phyloP scores from a whole-genome alignment of 345 rosid species.

The Toxicodendron radicans region DNA sequence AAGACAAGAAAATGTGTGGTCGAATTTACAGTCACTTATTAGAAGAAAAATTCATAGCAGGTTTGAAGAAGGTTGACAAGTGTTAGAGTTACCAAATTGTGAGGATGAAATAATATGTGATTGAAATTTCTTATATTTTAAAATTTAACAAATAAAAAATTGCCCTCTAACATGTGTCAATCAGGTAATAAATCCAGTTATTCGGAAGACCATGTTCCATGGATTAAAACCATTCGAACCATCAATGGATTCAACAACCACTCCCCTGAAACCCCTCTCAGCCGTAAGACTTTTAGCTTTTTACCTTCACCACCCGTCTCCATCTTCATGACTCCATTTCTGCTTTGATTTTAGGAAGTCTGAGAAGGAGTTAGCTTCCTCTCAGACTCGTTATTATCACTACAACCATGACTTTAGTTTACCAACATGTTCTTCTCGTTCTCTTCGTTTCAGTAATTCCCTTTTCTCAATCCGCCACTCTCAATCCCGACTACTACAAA shows the following conservation, averaged over 20 bases:
- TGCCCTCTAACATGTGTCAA: too few species aligned
- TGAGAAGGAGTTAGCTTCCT: neutral
- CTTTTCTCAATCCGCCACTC: conserved; percentile 15
- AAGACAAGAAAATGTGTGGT: too few species aligned
- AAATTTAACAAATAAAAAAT: too few species aligned
- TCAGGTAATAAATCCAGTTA: too few species aligned
- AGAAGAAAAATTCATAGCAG: too few species aligned
- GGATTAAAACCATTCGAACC: too few species aligned
- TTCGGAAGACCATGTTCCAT: too few species aligned
- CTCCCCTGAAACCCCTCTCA: conserved; percentile 22
- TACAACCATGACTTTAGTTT: conserved; percentile 17
- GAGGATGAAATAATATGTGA: too few species aligned
- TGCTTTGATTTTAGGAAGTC: neutral
- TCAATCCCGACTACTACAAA: conserved; percentile 46
- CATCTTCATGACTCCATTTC: neutral
- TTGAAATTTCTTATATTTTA: too few species aligned
- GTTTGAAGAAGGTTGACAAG: too few species aligned
- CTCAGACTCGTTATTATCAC: neutral
- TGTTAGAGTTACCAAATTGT: too few species aligned
- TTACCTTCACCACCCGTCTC: neutral
- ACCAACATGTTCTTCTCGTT: conserved; percentile 9
- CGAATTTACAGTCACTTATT: too few species aligned
- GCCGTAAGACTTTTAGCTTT: conserved; percentile 14
- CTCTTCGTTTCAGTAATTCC: neutral
- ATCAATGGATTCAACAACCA: neutral